Percentiles rank a stretch among this genome's conserved stretches.
These are phyloP conservation scores for Cladosporium sp. DNA, from an alignment of 2,329 filamentous ascomycete species.

Conservation along the genomic window DNA sequence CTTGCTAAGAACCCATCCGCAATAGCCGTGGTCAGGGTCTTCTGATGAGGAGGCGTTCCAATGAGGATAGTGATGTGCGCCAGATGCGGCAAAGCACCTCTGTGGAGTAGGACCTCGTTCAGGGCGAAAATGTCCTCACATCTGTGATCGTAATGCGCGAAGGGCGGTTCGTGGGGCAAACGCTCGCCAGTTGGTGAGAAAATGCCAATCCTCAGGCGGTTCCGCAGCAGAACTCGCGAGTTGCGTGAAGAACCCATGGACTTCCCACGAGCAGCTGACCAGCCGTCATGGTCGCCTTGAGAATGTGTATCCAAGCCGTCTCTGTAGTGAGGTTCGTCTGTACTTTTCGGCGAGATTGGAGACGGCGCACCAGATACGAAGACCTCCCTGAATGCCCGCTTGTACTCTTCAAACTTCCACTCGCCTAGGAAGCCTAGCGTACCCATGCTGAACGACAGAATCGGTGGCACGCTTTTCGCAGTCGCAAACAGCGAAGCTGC, in stretches of 20 bases:
- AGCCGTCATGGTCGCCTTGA: constrained; percentile 44
- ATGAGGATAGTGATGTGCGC: constrained; percentile 90
- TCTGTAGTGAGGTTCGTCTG: constrained; percentile 19
- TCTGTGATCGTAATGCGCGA: constrained; percentile 28
- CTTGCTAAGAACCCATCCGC: constrained; percentile 93
- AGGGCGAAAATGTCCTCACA: constrained; percentile 63
- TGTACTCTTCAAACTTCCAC: constrained; percentile 93
- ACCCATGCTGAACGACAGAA: constrained; percentile 95
- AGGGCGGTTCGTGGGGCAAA: constrained; percentile 32
- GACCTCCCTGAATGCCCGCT: constrained; percentile 84
- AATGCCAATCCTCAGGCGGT: constrained; percentile 80
- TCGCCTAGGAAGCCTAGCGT: constrained; percentile 92
- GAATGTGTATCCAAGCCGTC: constrained; percentile 15
- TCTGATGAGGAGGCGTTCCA: constrained; percentile 54
- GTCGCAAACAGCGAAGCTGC: constrained; percentile 84
- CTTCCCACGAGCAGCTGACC: constrained; percentile 74
- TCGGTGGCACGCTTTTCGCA: constrained; percentile 75
- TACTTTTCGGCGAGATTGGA: constrained; percentile 18
- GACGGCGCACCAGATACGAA: constrained; percentile 70
- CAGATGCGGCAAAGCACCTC: constrained; percentile 83
- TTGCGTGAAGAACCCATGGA: constrained; percentile 71
- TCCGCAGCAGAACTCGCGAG: constrained; percentile 79
- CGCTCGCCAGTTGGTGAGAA: constrained; percentile 64
- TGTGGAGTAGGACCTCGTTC: constrained; percentile 93
- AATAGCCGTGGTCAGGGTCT: constrained; percentile 88